Evolutionary conservation across 2,329 filamentous ascomycete species (phyloP), one percentile per base, ranked within the genome.

Genomic region (Sclerotinia sclerotiorum): DNA sequence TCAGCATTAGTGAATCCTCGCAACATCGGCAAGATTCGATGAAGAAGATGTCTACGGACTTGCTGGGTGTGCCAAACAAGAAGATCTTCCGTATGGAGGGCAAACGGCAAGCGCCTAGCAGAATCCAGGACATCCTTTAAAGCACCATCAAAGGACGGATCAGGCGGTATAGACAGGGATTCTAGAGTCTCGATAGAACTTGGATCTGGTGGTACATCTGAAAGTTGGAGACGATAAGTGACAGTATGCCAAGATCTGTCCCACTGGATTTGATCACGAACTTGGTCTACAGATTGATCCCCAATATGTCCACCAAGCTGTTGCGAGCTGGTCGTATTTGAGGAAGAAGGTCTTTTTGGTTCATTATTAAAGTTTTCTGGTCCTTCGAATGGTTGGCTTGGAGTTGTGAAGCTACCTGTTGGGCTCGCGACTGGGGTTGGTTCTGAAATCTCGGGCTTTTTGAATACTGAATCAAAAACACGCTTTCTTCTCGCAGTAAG

Each of bases 201-300:
- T 44, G 64, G 72, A 32, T 83, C 84, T 73, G 86, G 84, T 74
- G 86, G 83, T 10, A 80, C 81, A 2, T 85, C 79, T 11, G 86
- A 85, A 29, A 90, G 80, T 58, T 82, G 81, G 57, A 90, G 84
- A 46, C 80, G 81, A 42, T 84, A 81, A 21, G 87, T 89, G 70
- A 89, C 86, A 39, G 81, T 79, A 74, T 87, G 84, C 88, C 88
- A 90, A 69, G 87, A 85, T 70, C 84, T 80, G 74, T 89, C 86
- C 82, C 84, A 88, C 71, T 81, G 82, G 66, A 83, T 80, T 77
- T 88, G 87, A 72, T 78, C 73, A 60, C 70, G 61, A 11, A 74
- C 70, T 63, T 74, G 71, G 46, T 67, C 69, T 54, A 70, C 13
- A 51, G 48, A 63, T 6, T 32, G 44, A 63, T 42, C 46, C 5